These are phyloP conservation scores for Mimosa bimucronata DNA, from an alignment of 306 rosid species.

Conservation along the genomic window DNA sequence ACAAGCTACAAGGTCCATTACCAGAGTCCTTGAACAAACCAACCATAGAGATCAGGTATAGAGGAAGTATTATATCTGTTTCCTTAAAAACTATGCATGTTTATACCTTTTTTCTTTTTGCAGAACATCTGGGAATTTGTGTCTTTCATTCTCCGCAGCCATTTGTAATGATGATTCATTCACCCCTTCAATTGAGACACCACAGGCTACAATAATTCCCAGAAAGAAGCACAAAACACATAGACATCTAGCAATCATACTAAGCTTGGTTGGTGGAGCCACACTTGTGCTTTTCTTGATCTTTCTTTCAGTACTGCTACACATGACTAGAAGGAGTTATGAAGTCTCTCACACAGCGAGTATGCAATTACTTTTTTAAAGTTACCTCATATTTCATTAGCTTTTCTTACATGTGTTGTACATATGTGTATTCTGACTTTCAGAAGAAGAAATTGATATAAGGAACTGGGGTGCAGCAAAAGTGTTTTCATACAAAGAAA, in stretches of 20 bases:
- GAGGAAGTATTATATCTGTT: neutral
- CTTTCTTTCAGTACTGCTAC: constrained; percentile 46
- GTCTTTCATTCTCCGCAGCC: constrained; percentile 75
- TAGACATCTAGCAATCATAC: constrained; percentile 49
- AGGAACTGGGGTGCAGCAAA: constrained; percentile 85
- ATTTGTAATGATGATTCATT: constrained; percentile 59
- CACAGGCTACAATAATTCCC: constrained; percentile 70
- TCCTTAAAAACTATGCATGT: constrained; percentile 3
- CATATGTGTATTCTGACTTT: constrained; percentile 12
- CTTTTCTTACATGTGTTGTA: constrained; percentile 10
- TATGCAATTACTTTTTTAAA: constrained; percentile 40
- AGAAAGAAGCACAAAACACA: constrained; percentile 48
- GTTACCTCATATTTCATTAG: neutral
- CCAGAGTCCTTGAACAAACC: constrained; percentile 77
- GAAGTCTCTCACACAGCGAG: constrained; percentile 54
- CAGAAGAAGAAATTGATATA: constrained; percentile 59
- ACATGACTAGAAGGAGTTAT: constrained; percentile 56
- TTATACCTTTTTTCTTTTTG: constrained; percentile 37
- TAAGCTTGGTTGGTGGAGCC: constrained; percentile 64
- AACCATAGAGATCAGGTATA: constrained; percentile 75
- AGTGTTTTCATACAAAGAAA: constrained; percentile 78
- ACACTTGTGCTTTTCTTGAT: constrained; percentile 51
- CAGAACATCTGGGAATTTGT: constrained; percentile 82
- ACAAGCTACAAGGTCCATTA: constrained; percentile 79
- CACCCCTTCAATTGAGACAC: constrained; percentile 72